These are phyloP conservation scores for Protostelium mycophagum DNA, from an alignment of 78 protist genomes.

Conservation along the genomic window DNA sequence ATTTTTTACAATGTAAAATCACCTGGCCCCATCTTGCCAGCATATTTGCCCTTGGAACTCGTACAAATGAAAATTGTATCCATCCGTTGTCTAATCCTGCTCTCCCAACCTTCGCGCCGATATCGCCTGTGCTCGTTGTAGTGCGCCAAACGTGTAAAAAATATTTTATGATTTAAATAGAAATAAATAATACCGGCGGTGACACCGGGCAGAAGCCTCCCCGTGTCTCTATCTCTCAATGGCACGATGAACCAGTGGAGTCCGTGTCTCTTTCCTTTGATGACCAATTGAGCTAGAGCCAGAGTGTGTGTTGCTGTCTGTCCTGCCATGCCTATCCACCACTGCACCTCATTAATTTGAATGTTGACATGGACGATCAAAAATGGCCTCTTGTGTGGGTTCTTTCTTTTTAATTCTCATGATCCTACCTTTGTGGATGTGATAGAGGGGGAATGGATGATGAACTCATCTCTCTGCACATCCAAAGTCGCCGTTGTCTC, in stretches of 20 bases:
- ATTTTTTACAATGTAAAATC: too few relatives aligned
- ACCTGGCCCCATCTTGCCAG: constrained; percentile 9
- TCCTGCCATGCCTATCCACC: constrained; percentile 57
- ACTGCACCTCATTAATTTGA: constrained; percentile 27
- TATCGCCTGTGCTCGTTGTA: background rate
- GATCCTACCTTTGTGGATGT: constrained; percentile 42
- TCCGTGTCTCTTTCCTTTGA: constrained; percentile 51
- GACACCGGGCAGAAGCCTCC: constrained; percentile 23
- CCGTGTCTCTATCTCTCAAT: constrained; percentile 39
- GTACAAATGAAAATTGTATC: constrained; percentile 51
- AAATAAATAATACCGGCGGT: too few relatives aligned
- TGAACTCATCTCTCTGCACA: constrained; percentile 50
- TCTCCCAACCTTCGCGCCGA: constrained; percentile 38
- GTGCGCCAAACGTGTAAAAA: background rate
- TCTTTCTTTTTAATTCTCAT: background rate
- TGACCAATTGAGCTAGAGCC: constrained; percentile 60
- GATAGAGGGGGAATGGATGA: constrained; percentile 68
- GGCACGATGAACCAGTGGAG: constrained; percentile 73
- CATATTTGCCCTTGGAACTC: constrained; percentile 65
- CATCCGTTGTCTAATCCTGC: constrained; percentile 70
- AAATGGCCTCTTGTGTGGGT: background rate
- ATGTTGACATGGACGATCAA: constrained; percentile 17
- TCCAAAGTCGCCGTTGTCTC: constrained; percentile 87
- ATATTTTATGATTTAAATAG: too few relatives aligned
- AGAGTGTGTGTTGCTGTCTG: constrained; percentile 25